A percentile compares a stretch with the other conserved stretches of the same genome.
Conservation (phyloP, 2,329 filamentous ascomycete species). For the Neobulgaria alba region DNA sequence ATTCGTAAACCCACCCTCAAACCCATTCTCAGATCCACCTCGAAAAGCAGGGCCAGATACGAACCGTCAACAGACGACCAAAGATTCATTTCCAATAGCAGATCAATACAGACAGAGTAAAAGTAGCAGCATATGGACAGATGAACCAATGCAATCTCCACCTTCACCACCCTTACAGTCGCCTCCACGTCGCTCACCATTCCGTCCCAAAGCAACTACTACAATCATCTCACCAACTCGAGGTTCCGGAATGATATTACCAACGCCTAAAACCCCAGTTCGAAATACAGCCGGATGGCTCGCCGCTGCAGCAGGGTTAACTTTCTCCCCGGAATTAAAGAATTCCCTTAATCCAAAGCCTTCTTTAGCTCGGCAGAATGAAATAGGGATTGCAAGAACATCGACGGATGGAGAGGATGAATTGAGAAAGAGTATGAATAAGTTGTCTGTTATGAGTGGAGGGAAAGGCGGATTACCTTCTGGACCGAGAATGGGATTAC, state of each 20-base stretch:
- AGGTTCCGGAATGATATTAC: conserved; percentile 4
- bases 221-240: not conserved
- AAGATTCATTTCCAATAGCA: not conserved
- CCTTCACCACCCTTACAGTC: conserved; percentile 8
- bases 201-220: not conserved
- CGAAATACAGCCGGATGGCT: conserved; percentile 13
- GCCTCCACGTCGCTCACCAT: conserved; percentile 2
- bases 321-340: not conserved
- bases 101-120: conserved; percentile 16
- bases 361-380: not conserved
- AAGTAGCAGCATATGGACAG: conserved; percentile 23
- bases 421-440: not conserved
- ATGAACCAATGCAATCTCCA: conserved; percentile 13
- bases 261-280: conserved; percentile 4
- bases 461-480: not conserved
- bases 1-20: not conserved
- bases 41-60: not conserved
- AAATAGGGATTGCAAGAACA: too few species aligned
- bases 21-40: not conserved
- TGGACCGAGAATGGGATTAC: not conserved
- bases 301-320: conserved; percentile 3
- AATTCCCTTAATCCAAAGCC: too few species aligned
- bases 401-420: not conserved
- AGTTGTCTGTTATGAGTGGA: not conserved
- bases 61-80: not conserved